A percentile compares a stretch with the other conserved stretches of the same genome.
phyloP scores from a whole-genome alignment of 1,284 basidiomycete species.

The Papiliotrema terrestris region DNA sequence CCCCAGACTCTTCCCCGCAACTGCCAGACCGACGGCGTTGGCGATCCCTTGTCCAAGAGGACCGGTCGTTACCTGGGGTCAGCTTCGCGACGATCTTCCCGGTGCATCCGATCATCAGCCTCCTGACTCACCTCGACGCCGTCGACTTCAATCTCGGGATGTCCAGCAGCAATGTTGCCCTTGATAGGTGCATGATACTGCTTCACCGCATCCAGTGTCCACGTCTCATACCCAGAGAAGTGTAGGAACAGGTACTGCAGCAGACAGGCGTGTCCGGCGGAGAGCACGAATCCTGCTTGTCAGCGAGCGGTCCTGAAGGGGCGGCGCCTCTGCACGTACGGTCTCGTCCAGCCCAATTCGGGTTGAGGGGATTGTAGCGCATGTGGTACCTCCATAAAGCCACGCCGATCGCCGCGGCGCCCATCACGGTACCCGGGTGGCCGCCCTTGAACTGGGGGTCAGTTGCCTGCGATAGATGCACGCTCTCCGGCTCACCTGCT shows the following conservation, averaged over 20 bases:
- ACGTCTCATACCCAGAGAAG: conserved; percentile 40
- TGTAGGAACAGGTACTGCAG: conserved; percentile 47
- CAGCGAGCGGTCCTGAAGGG: neutral
- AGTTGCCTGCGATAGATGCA: neutral
- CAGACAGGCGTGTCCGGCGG: conserved; percentile 44
- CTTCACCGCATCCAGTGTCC: conserved; percentile 41
- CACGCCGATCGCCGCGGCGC: conserved; percentile 38
- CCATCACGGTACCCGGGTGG: conserved; percentile 52
- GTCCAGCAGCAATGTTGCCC: conserved; percentile 37
- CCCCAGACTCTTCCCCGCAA: conserved; percentile 37
- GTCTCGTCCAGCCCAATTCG: conserved; percentile 35
- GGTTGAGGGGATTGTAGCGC: conserved; percentile 40
- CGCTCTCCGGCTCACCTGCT: conserved; percentile 22
- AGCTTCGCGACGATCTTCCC: neutral
- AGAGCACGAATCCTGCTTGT: conserved; percentile 36
- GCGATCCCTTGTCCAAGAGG: conserved; percentile 39
- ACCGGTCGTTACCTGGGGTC: conserved; percentile 29
- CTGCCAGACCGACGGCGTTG: conserved; percentile 42
- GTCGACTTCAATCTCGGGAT: conserved; percentile 41
- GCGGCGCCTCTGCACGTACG: conserved; percentile 13
- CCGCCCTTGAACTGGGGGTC: conserved; percentile 42
- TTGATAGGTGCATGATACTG: conserved; percentile 36
- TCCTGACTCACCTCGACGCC: conserved; percentile 13
- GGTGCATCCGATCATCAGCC: neutral
- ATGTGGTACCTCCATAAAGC: conserved; percentile 38